A percentile compares a stretch with the other conserved stretches of the same genome.
phyloP scores from a whole-genome alignment of 2,329 filamentous ascomycete genomes.

The Pestalotiopsis sp. region DNA sequence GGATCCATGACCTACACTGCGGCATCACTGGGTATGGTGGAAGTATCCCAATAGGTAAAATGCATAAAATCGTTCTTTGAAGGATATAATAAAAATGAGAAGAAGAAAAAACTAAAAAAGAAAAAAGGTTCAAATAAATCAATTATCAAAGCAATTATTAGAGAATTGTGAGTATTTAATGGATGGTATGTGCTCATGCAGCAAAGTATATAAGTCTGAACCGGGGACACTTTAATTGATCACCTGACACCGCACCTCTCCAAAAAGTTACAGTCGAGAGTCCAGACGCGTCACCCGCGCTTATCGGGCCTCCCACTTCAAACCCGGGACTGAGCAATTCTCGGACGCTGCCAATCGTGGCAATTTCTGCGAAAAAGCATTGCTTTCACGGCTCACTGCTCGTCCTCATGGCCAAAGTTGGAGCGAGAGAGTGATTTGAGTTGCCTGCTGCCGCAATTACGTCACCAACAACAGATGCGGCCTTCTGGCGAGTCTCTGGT shows the following conservation, averaged over 20 bases:
- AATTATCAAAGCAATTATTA: neutral
- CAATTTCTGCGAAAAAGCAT: neutral
- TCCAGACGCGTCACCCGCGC: neutral
- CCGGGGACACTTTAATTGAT: slow-evolving; percentile 5
- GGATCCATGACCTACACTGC: too few species aligned
- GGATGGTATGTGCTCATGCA: too few species aligned
- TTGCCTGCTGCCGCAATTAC: neutral
- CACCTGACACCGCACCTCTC: slow-evolving; percentile 10
- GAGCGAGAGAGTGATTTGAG: neutral
- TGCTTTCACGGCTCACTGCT: neutral
- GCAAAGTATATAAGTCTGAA: neutral
- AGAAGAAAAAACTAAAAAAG: neutral
- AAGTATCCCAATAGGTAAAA: neutral
- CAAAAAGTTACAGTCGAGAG: neutral
- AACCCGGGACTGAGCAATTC: neutral
- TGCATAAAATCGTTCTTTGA: neutral
- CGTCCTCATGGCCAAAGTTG: neutral
- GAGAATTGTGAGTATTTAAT: too few species aligned
- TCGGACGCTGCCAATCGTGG: neutral
- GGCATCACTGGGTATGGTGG: too few species aligned
- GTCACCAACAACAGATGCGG: slow-evolving; percentile 24
- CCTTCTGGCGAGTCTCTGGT: slow-evolving; percentile 16
- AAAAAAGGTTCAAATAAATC: neutral
- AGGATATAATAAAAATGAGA: neutral
- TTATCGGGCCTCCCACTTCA: neutral